Base-by-base conservation (phyloP, 306 rosid genomes). In the Luffa aegyptiaca region DNA sequence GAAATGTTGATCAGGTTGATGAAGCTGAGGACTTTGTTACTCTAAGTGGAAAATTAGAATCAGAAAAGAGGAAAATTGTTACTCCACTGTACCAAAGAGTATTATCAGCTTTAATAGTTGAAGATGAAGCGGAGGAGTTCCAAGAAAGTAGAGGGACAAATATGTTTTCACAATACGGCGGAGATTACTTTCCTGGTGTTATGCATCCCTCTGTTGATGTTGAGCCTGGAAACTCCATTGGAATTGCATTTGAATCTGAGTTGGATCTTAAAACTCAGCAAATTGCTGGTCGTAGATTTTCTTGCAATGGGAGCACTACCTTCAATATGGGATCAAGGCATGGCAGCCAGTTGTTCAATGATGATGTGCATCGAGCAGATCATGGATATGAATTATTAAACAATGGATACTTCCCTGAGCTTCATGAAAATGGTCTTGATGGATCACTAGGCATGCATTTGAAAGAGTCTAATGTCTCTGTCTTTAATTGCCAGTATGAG, bases 21-120 rank as follows among this genome's bases (percentile, higher is more conserved):
- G 88, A 49, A 51, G 78, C 61, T 35, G 78, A 56, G 52, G 83
- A 81, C 26, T 64, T 69, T 71, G 88, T 70, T 73, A 21, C 82
- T 87, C 78, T 79, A 44, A 44, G 83, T 80, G 82, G 82, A 82
- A 84, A 79, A 80, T 46, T 77, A 81, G 87, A 78, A 69, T 82
- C 86, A 57, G 86, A 81, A 80, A 85, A 80, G 81, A 76, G 39
- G 36, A 85, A 75, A 86, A 84, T 63, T 65, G 78, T 82, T 75
- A 81, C 87, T 66, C 96, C 96, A 8, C 81, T 92, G 76, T 94
- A 87, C 85, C 94, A 89, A 80, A 88, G 94, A 81, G 96, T 94
- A 51, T 80, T 92, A 84, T 78, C 97, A 79, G 96, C 98, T 82
- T 81, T 94, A 77, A 89, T 94, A 33, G 57, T 84, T 77, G 96